These are phyloP conservation scores for Coniochaeta ligniaria DNA, from an alignment of 2,329 filamentous ascomycete species.

Conservation along the genomic window DNA sequence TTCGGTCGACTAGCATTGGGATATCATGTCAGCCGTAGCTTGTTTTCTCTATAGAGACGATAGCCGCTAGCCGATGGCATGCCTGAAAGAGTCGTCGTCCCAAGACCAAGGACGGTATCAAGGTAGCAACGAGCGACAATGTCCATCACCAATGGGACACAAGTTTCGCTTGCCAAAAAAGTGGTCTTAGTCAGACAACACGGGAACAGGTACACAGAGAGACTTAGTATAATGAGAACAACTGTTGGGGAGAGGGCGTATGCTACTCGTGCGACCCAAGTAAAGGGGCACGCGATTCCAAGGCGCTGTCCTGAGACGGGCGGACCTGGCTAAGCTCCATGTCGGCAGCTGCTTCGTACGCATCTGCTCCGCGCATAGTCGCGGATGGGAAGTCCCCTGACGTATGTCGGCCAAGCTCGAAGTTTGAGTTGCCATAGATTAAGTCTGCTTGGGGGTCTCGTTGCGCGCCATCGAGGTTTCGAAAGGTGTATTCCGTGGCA, in stretches of 20 bases:
- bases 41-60: background rate
- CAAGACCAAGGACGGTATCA: background rate
- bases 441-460: background rate
- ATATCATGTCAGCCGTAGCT: background rate
- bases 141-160: background rate
- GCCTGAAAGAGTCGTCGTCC: background rate
- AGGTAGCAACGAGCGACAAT: background rate
- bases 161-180: background rate
- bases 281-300: background rate
- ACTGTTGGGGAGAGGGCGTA: background rate
- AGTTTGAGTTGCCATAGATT: background rate
- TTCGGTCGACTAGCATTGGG: background rate
- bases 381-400: background rate
- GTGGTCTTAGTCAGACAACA: background rate
- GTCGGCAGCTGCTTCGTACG: background rate
- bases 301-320: background rate
- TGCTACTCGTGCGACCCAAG: background rate
- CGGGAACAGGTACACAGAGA: background rate
- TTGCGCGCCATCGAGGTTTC: background rate
- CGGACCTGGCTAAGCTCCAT: background rate
- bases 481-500: background rate
- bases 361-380: background rate
- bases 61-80: background rate
- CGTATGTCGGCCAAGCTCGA: background rate
- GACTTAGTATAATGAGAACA: background rate